A percentile compares a stretch with the other conserved stretches of the same genome.
Evolutionary conservation across 1,284 basidiomycete species (phyloP).

Genomic region (Tranzscheliella williamsii): DNA sequence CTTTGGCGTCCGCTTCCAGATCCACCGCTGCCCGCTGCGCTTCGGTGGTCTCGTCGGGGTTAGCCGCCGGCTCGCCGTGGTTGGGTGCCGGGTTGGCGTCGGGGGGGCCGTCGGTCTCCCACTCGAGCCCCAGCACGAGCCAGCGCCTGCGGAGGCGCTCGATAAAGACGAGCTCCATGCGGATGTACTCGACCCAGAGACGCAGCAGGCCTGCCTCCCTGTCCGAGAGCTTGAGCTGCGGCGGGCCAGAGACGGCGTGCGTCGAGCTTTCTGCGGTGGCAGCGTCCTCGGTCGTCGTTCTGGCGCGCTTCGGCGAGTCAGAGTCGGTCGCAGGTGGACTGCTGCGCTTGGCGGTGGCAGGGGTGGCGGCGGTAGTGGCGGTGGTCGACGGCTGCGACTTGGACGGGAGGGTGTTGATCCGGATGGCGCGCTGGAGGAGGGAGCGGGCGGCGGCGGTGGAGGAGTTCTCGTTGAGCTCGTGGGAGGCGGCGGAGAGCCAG

Average conservation of each 20-base stretch:
- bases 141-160: conserved; percentile 81
- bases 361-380: not conserved
- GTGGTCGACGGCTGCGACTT: conserved; percentile 2
- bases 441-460: conserved; percentile 77
- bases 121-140: conserved; percentile 72
- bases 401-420: conserved; percentile 61
- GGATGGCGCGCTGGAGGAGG: conserved; percentile 81
- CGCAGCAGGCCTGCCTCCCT: conserved; percentile 45
- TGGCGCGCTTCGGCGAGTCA: not conserved
- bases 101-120: conserved; percentile 9
- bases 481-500: conserved; percentile 82
- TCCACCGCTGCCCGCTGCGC: conserved; percentile 26
- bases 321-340: not conserved
- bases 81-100: not conserved
- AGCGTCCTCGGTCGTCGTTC: not conserved
- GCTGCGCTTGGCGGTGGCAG: conserved; percentile 7
- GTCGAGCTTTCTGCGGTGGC: not conserved
- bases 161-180: conserved; percentile 86
- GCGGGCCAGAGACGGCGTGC: conserved; percentile 13
- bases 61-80: not conserved
- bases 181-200: conserved; percentile 67
- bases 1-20: conserved; percentile 9
- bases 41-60: conserved; percentile 9
- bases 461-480: conserved; percentile 78
- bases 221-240: conserved; percentile 23